Evolutionary conservation across 176 grass and related monocot species (phyloP), one percentile per base, ranked within the genome.

Genomic region (Aechmea fasciata): DNA sequence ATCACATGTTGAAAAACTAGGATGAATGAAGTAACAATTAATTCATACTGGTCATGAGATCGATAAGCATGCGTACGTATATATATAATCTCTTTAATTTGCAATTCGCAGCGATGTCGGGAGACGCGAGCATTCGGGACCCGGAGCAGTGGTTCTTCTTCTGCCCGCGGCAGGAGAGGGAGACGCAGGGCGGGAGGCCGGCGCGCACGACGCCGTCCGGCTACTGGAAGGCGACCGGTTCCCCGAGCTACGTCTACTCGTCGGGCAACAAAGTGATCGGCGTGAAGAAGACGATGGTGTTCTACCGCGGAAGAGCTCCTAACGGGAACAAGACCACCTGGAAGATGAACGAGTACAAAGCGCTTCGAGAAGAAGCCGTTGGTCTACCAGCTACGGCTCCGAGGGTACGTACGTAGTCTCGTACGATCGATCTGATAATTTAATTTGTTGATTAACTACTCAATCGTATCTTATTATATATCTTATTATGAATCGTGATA

Each of bases 311-410:
- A n/a, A 77, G 87, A 67, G 78, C 81, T 0, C 87, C 87, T 9
- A 73, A 51, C 0, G 81, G 84, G 25, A 75, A 18, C 61, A 87
- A 81, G 78, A 96, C 87, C 7, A 62, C 20, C 1, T 96, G 91
- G 91, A 96, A 96, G 87, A 90, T 96, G 87, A 96, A 96, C 49
- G 84, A 96, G 78, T 96, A 96, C 65, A 87, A 87, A 78, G 75
- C 78, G 10, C 48, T 67, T 48, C 74, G 53, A 67, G 69, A 64
- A 26, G 19, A 55, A 51, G 48, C 20, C 9, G 11, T 33, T 22
- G 9, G 9, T 3, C 14, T 75, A 50, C 65, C 65, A 20, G 48
- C 20, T 52, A 29, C 67, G 33, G 26, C 17, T 47, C 71, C 66
- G 41, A 41, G 11, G 13, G 71, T 75, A 81, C 57, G 57, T 64